Percentiles rank a stretch among this genome's conserved stretches.
Evolutionary conservation across 1,284 basidiomycete species (phyloP).

Genomic region (Boletus semigastroideus): DNA sequence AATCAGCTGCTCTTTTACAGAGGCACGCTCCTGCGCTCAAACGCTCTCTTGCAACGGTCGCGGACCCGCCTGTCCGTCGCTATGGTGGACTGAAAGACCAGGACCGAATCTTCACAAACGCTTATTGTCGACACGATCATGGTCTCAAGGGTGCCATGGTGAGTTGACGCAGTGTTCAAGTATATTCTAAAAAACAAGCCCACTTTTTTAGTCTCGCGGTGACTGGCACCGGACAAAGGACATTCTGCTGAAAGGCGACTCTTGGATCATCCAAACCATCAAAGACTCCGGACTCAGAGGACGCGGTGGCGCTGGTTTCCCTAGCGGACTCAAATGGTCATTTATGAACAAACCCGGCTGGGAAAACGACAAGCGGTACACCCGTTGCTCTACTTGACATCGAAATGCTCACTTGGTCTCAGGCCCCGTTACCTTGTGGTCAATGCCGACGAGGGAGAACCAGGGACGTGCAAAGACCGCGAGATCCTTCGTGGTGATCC

Average conservation of each 20-base stretch:
- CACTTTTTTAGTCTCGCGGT: slow-evolving; percentile 69
- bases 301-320: slow-evolving; percentile 97
- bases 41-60: slow-evolving; percentile 72
- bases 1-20: slow-evolving; percentile 25
- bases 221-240: slow-evolving; percentile 99
- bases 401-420: slow-evolving; percentile 1
- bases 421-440: slow-evolving; percentile 96
- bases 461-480: slow-evolving; percentile 98
- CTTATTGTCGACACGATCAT: slow-evolving; percentile 82
- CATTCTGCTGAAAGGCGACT: slow-evolving; percentile 91
- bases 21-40: slow-evolving; percentile 26
- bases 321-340: slow-evolving; percentile 96
- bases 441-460: slow-evolving; percentile 98
- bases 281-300: slow-evolving; percentile 97
- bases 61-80: slow-evolving; percentile 77
- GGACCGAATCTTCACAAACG: slow-evolving; percentile 92
- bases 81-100: slow-evolving; percentile 94
- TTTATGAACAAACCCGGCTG: slow-evolving; percentile 99
- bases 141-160: slow-evolving; percentile 88
- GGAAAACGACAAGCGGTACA: slow-evolving; percentile 89
- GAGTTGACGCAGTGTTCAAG: slow-evolving; percentile 15
- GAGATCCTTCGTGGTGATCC: slow-evolving; percentile 98
- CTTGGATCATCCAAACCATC: slow-evolving; percentile 96
- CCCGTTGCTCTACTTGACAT: neutral
- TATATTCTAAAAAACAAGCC: neutral